Conservation (phyloP, 2,329 filamentous ascomycete genomes). For the Graphiopsis chlorocephala region DNA sequence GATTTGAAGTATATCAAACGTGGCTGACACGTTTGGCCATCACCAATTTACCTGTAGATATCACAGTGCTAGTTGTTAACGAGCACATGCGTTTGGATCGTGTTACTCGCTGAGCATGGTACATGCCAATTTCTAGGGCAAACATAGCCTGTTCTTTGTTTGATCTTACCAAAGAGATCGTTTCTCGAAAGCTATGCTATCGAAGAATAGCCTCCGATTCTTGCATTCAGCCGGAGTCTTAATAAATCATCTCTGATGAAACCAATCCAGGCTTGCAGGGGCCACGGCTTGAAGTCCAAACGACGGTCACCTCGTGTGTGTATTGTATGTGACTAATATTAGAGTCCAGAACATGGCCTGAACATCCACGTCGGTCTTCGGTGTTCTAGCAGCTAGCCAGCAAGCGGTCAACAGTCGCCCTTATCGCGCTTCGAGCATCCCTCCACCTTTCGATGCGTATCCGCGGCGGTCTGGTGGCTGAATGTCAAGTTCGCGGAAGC, state of each 20-base stretch:
- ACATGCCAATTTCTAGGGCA: not conserved
- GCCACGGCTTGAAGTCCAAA: not conserved
- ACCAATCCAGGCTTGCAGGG: not conserved
- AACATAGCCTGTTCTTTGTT: not conserved
- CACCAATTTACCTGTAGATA: too few relatives aligned
- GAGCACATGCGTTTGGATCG: not conserved
- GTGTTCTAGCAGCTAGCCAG: not conserved
- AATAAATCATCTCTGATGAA: not conserved
- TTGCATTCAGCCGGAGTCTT: not conserved
- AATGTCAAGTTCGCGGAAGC: not conserved
- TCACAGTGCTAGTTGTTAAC: too few relatives aligned
- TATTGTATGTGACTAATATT: conserved; percentile 2
- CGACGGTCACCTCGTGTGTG: not conserved
- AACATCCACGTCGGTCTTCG: not conserved
- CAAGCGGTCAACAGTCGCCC: conserved; percentile 8
- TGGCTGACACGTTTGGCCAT: not conserved
- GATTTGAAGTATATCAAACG: not conserved
- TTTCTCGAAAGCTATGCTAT: not conserved
- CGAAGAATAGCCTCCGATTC: not conserved
- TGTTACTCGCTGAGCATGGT: not conserved
- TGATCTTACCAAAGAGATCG: not conserved
- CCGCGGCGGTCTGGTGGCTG: conserved; percentile 4
- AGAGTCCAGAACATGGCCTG: conserved; percentile 1
- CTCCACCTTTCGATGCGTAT: not conserved
- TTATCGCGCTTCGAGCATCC: not conserved